Evolutionary conservation across 768 basidiomycete genomes (phyloP), one percentile per base, ranked within the genome.

Genomic region (Kondoa malvinella): DNA sequence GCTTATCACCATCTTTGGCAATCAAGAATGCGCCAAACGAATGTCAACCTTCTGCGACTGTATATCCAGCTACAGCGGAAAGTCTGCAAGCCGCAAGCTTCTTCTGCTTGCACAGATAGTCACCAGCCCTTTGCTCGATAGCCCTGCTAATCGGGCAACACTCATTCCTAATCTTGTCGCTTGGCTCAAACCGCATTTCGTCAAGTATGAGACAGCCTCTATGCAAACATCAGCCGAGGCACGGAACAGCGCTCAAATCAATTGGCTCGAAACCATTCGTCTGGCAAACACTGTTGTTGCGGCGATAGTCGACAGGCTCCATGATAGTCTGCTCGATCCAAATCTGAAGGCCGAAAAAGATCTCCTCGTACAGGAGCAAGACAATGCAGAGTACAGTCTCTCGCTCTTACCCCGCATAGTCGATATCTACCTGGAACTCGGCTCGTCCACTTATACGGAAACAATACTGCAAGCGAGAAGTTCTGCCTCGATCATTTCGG

Each of bases 141-240:
- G 87, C 68, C 78, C 86, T 0, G 82, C 88, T 66, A 86, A 87
- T 16, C 84, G 94, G 31, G 81, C 86, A 0, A 78, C 87, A 3
- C 80, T 97, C 1, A 85, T 94, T 4, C 92, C 95, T 71, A 84
- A 86, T 25, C 84, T 96, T 30, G 85, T 92, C 12, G 83, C 86
- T 26, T 96, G 92, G 92, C 86, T 97, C 72, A 94, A 92, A 75
- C 90, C 92, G 1, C 86, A 92, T 76, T 96, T 87, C 74, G 91
- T 96, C 71, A 92, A 92, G 77, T 87, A 84, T 71, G 75, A 80
- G 25, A 82, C 85, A 70, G 82, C 82, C 15, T 29, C 66, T 29
- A 77, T 83, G 1, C 84, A 81, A 66, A 91, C 92, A 70, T 78
- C 83, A 1, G 87, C 91, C 69, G 77, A 74, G 40, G 81, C 79